A percentile compares a stretch with the other conserved stretches of the same genome.
Evolutionary conservation across 768 basidiomycete genomes (phyloP).

Genomic region (Suillus decipiens): DNA sequence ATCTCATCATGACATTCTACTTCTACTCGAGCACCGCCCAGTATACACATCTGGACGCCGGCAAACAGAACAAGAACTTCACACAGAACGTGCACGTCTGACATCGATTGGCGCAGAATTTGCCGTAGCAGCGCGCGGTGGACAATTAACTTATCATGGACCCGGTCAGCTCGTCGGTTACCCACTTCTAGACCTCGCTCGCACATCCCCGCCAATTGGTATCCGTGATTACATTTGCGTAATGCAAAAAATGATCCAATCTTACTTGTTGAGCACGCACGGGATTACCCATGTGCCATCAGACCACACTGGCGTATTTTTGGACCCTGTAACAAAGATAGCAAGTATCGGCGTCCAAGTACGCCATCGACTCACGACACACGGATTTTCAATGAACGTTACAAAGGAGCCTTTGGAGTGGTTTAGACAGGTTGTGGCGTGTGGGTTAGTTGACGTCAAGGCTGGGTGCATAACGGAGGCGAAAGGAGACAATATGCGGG

Average conservation of each 20-base stretch:
- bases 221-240: conserved; percentile 84
- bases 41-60: conserved; percentile 95
- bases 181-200: conserved; percentile 87
- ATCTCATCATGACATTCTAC: conserved; percentile 58
- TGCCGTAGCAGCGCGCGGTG: conserved; percentile 78
- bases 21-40: conserved; percentile 87
- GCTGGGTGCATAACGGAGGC: conserved; percentile 68
- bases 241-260: conserved; percentile 71
- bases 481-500: conserved; percentile 37
- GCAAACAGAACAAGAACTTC: conserved; percentile 62
- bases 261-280: conserved; percentile 61
- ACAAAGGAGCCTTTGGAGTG: conserved; percentile 78
- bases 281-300: conserved; percentile 58
- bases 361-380: conserved; percentile 89
- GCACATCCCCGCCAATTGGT: conserved; percentile 67
- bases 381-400: conserved; percentile 94
- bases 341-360: conserved; percentile 97
- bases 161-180: conserved; percentile 98
- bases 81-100: conserved; percentile 65
- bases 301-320: conserved; percentile 90
- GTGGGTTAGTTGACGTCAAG: conserved; percentile 82
- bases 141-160: conserved; percentile 95
- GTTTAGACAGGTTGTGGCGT: conserved; percentile 90
- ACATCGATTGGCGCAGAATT: conserved; percentile 85
- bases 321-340: conserved; percentile 79